A percentile compares a stretch with the other conserved stretches of the same genome.
Conservation (phyloP, 78 protist genomes). For the Isochrysis galbana region DNA sequence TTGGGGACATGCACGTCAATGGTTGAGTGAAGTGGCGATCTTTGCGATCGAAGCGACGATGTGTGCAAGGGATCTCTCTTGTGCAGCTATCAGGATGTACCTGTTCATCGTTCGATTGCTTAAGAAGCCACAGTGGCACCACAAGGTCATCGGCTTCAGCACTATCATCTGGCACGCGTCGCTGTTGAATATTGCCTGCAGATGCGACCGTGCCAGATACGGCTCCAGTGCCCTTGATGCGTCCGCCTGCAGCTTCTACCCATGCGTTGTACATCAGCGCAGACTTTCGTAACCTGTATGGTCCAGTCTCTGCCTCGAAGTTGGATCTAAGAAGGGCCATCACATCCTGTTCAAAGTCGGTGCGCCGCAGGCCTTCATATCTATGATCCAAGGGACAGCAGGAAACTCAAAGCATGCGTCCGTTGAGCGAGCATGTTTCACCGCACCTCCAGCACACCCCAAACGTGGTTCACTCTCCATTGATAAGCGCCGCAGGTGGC, state of each 20-base stretch:
- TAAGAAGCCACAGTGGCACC: constrained; percentile 43
- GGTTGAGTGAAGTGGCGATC: too few species aligned
- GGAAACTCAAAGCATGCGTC: too few species aligned
- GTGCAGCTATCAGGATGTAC: too few species aligned
- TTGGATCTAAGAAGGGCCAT: not conserved
- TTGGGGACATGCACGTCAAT: too few species aligned
- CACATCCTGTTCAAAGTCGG: constrained; percentile 50
- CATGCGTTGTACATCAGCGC: not conserved
- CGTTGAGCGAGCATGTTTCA: too few species aligned
- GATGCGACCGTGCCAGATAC: too few species aligned
- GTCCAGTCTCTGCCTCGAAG: constrained; percentile 34
- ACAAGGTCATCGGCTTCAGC: not conserved
- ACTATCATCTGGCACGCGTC: too few species aligned
- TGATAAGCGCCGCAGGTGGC: not conserved
- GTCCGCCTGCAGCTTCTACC: not conserved
- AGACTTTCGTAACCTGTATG: not conserved
- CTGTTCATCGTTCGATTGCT: constrained; percentile 39
- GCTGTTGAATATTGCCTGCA: too few species aligned
- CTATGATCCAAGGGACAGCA: too few species aligned
- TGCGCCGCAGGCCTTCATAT: constrained; percentile 47
- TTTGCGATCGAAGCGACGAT: too few species aligned
- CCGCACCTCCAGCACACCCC: too few species aligned
- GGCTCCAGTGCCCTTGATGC: not conserved
- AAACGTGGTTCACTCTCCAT: not conserved
- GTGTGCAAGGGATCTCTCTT: too few species aligned